Evolutionary conservation across 208 protist genomes (phyloP), one percentile per base, ranked within the genome.

Genomic region (Polymyxa betae): DNA sequence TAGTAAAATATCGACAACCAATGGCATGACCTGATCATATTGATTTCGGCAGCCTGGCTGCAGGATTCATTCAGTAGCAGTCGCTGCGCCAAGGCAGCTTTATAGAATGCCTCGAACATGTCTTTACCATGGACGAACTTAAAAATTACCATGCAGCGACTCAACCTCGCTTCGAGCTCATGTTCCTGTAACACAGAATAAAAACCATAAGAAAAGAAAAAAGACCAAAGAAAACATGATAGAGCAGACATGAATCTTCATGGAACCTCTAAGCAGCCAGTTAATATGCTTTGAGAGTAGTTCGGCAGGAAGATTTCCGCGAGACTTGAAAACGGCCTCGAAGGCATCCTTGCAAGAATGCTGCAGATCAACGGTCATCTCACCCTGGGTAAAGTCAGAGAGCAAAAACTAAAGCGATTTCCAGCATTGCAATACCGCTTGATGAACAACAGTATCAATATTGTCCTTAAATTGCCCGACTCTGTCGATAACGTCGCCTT

Each of bases 101-200:
- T 45, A 43, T 89, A 89, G 43, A 89, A 89, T 35, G 87, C 87
- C 43, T 89, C 45, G 43, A 89, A 89, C 32, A 89, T 89, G 43
- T 89, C 87, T 46, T 89, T 89, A 10, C 45, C 87, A 16, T 89
- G 87, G 45, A 89, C 20, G 87, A 64, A 89, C 45, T 46, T 40
- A 20, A 89, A 60, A 1, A 90, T 38, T n/a, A 90, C 38, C 66
- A 90, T 52, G 87, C 72, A 82, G 72, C 72, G 72, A 35, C 35
- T 35, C 16, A 82, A n/a, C 35, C n/a, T 5, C 5, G 12, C 12
- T 45, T 82, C 72, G 5, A 82, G 72, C 16, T 82, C 72, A 43
- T 82, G 5, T 20, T 82, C 72, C 72, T 35, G 40, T 40, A 60
- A 60, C 5, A 29, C 24, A n/a, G n/a, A n/a, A n/a, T n/a, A n/a